Base-by-base conservation (phyloP, 345 rosid genomes). In the Barbarea vulgaris region DNA sequence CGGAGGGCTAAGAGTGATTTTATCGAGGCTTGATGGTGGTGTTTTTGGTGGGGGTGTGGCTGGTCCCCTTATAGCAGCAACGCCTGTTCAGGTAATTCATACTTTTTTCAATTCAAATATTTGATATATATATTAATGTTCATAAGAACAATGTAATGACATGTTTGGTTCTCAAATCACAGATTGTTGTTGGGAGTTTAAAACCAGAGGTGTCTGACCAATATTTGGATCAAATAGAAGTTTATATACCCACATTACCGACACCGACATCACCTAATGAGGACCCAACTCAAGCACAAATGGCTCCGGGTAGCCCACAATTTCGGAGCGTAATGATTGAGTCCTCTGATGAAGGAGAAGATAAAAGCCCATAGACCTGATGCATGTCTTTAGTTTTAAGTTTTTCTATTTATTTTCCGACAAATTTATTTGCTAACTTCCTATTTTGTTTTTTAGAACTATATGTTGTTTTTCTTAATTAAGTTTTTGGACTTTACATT, bases 21-120 rank as follows among this genome's bases (percentile, higher is more conserved):
- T 94, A 42, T 96, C 97, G 13, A 87, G 88, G 77, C 90, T 95
- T 0, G 93, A 91, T 66, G 98, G 98, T 41, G 89, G 82, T 34
- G 91, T 94, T 58, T 81, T 94, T 47, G 98, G 98, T 72, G 98
- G 98, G 51, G 84, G 87, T 64, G 93, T 91, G 24, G 96, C 93
- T 25, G 98, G 96, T 59, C 79, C 86, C 82, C 97, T 94, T 51
- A 87, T 91, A 69, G 98, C 98, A 9, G 97, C 93, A 60, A 83
- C 88, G 54, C 91, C 91, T 60, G 89, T 91, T 79, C 98, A 93
- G 96, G 97, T 91, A 13, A 31, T 1, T 8, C 27, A 54, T 66
- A 72, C n/a, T 79, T 46, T 12, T 39, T 60, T 21, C 31, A 51
- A 22, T 19, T 27, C 69, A 50, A 28, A 14, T 31, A 9, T 58